These are phyloP conservation scores for Simmondsia chinensis DNA, from an alignment of 148 eudicot genomes.

Conservation along the genomic window DNA sequence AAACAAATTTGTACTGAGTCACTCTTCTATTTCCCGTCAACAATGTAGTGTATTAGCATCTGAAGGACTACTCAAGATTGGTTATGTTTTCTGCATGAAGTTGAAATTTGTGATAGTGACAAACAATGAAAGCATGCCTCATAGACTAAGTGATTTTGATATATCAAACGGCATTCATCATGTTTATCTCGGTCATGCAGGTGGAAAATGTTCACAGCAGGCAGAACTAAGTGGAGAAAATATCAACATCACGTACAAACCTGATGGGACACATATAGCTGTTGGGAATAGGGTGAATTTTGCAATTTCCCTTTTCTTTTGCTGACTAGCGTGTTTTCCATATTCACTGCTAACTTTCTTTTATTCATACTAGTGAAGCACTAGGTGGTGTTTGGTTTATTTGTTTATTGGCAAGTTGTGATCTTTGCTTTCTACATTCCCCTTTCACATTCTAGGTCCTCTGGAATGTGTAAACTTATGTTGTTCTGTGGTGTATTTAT, in stretches of 20 bases:
- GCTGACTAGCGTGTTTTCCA: not conserved
- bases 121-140: no score
- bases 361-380: not conserved
- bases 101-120: no score
- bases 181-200: conserved; percentile 27
- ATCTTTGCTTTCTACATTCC: not conserved
- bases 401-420: not conserved
- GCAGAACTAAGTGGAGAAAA: conserved; percentile 95
- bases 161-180: not conserved
- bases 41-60: no score
- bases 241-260: conserved; percentile 90
- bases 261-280: conserved; percentile 88
- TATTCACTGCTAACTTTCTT: not conserved
- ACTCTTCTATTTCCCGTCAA: no score
- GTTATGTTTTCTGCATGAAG: no score
- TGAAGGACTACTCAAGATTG: no score
- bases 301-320: not conserved
- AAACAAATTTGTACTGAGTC: no score
- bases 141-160: no score
- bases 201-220: conserved; percentile 95
- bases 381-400: conserved; percentile 1
- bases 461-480: conserved; percentile 2
- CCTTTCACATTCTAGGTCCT: not conserved
- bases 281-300: conserved; percentile 85
- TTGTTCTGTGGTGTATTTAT: conserved; percentile 9